phyloP scores from a whole-genome alignment of 805 yeast genomes.

The Cyberlindnera samutprakarnensis region DNA sequence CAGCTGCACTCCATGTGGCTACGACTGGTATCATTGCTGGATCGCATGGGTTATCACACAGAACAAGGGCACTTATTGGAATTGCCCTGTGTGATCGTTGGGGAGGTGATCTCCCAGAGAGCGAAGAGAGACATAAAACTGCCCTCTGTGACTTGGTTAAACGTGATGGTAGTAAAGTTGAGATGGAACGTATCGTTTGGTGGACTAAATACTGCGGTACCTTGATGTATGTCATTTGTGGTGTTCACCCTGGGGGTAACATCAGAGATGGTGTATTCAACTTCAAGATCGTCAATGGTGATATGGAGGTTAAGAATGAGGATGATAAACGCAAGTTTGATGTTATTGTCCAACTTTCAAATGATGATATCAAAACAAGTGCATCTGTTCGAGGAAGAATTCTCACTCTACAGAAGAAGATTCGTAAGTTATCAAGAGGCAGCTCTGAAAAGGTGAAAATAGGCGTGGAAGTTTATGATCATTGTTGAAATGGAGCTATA shows the following conservation, averaged over 20 bases:
- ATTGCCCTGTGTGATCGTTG: conserved; percentile 71
- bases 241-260: conserved; percentile 77
- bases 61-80: conserved; percentile 63
- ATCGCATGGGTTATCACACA: conserved; percentile 67
- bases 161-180: conserved; percentile 34
- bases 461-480: conserved; percentile 37
- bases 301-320: conserved; percentile 22
- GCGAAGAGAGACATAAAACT: conserved; percentile 39
- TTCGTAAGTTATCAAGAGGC: conserved; percentile 45
- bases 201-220: conserved; percentile 72
- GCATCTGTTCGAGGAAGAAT: conserved; percentile 54
- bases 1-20: conserved; percentile 66
- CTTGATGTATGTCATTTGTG: conserved; percentile 70
- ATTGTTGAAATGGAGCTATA: conserved; percentile 2
- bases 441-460: conserved; percentile 46
- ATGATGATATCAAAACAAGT: conserved; percentile 49
- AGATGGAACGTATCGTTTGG: conserved; percentile 45
- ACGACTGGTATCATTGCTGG: conserved; percentile 72
- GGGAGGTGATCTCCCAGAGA: conserved; percentile 70
- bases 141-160: conserved; percentile 42
- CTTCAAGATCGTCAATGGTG: conserved; percentile 30
- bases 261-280: conserved; percentile 52
- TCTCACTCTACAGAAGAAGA: conserved; percentile 49
- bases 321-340: conserved; percentile 30
- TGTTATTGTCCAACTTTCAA: conserved; percentile 36